Conservation (phyloP, 441 rosid genomes). For the Erodium texanum region DNA sequence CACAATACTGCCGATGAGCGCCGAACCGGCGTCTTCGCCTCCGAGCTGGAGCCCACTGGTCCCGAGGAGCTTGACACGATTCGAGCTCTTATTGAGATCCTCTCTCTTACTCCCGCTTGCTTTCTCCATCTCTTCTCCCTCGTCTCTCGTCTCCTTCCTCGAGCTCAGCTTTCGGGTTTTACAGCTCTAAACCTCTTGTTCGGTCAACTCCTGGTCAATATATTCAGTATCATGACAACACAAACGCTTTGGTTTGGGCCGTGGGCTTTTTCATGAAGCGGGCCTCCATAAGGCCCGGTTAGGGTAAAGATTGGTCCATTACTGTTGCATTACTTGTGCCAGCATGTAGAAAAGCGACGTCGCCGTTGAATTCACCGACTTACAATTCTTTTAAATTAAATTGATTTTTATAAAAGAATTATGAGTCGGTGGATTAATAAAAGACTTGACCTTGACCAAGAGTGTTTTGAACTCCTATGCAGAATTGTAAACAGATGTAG, state of each 20-base stretch:
- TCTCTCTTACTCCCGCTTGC: slow-evolving; percentile 11
- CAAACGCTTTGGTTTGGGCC: neutral
- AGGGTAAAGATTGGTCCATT: neutral
- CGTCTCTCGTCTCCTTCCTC: neutral
- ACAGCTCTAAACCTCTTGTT: neutral
- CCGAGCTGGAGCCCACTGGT: slow-evolving; percentile 20
- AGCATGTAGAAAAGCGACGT: too few relatives aligned
- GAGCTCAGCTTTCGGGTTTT: neutral
- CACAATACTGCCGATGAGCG: slow-evolving; percentile 55
- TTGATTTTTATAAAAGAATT: too few relatives aligned
- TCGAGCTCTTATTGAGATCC: slow-evolving; percentile 12
- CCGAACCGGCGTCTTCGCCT: slow-evolving; percentile 26
- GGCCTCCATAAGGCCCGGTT: neutral
- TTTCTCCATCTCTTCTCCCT: slow-evolving; percentile 21
- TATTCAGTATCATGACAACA: too few relatives aligned
- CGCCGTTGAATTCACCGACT: too few relatives aligned
- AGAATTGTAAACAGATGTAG: neutral
- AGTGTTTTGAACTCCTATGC: too few relatives aligned
- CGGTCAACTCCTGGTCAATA: neutral
- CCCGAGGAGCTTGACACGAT: slow-evolving; percentile 15
- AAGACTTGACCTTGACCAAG: too few relatives aligned
- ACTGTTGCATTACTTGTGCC: too few relatives aligned
- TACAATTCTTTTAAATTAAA: too few relatives aligned
- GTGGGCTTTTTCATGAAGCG: neutral
- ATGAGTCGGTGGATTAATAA: too few relatives aligned